Evolutionary conservation across 257 asterid genomes (phyloP).

Genomic region (Plantago major): DNA sequence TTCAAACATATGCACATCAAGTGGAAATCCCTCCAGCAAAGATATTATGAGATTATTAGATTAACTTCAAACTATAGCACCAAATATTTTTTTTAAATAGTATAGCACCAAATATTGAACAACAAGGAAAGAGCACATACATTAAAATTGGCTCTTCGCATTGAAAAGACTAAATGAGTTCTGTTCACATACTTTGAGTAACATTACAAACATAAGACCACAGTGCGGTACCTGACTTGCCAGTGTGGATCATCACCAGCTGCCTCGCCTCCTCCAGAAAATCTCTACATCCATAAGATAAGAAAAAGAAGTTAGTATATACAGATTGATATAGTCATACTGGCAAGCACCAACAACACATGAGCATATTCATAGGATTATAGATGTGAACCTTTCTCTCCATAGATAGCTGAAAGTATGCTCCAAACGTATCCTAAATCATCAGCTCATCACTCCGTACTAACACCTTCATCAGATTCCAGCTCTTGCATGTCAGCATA

Average conservation of each 20-base stretch:
- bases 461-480: conserved; percentile 17
- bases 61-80: too few relatives aligned
- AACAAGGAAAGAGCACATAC: too few relatives aligned
- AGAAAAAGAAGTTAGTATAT: background rate
- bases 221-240: background rate
- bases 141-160: too few relatives aligned
- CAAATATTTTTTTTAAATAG: too few relatives aligned
- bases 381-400: background rate
- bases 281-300: background rate
- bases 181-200: too few relatives aligned
- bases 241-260: background rate
- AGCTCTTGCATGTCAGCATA: conserved; percentile 58
- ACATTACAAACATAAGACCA: background rate
- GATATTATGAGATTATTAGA: too few relatives aligned
- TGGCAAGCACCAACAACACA: background rate
- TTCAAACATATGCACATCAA: too few relatives aligned
- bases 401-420: background rate
- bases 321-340: background rate
- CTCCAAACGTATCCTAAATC: background rate
- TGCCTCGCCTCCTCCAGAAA: background rate
- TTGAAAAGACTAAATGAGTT: too few relatives aligned
- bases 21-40: too few relatives aligned
- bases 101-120: too few relatives aligned
- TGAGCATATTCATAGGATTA: background rate
- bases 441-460: background rate